Base-by-base conservation (phyloP, 352 stramenopile genomes). In the Phytophthora pini region DNA sequence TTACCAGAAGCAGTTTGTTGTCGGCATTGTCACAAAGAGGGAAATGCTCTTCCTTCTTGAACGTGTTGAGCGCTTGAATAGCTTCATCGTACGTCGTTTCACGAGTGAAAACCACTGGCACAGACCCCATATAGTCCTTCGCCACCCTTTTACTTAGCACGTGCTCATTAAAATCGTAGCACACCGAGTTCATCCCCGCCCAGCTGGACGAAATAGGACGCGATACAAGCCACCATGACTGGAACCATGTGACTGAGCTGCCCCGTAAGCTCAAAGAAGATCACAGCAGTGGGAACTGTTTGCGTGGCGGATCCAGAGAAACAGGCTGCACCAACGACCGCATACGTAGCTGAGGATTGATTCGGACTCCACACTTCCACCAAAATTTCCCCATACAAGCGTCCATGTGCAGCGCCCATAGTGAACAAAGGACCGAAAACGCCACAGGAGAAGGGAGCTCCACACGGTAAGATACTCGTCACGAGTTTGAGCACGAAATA, bases 231-330 rank as follows among this genome's bases (percentile, higher is more conserved):
- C 27, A 97, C 61, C 87, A 92, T 91, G 13, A 95, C 81, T 1
- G 87, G 87, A 9, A 93, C 74, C 80, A 95, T 90, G 72, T 95
- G 84, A 48, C 83, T 93, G 9, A 93, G 65, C 34, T 93, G 87
- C 0, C 87, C 87, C 1, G 87, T 93, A 27, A 95, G 66, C 57
- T 95, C 87, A 45, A 95, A 95, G 72, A 98, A 93, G 22, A 95
- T 93, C 11, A 95, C 83, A 0, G 84, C 82, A 1, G 87, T 95
- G 0, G 87, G 97, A 6, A 98, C 87, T 0, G 94, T 95, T 49
- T 94, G 74, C 4, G 94, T 98, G 9, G 94, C 93, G 4, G 91
- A 97, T 0, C 90, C 90, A 1, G 92, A 74, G 56, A 98, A 97
- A 50, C 89, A 93, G 7, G 93, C 94, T 3, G 94, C 94, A 2